Percentiles rank a stretch among this genome's conserved stretches.
Conservation (phyloP, 257 asterid species). For the Nicotiana otophora region DNA sequence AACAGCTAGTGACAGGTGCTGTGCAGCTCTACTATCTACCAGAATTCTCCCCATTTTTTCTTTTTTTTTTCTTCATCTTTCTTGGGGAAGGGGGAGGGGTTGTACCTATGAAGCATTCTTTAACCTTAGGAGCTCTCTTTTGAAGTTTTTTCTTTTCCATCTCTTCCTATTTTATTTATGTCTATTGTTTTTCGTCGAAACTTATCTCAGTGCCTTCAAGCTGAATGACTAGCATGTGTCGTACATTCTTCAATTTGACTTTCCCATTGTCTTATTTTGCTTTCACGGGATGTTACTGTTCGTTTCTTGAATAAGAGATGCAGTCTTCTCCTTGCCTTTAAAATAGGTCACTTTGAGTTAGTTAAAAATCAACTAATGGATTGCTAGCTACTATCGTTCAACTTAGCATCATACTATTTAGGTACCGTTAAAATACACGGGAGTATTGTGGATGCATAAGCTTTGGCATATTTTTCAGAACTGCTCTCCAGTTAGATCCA, state of each 20-base stretch:
- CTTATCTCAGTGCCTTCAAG: neutral
- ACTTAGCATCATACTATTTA: neutral
- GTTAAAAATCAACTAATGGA: neutral
- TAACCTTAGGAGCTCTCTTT: neutral
- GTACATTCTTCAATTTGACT: neutral
- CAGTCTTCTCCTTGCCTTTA: neutral
- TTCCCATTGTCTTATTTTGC: neutral
- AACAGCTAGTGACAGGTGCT: constrained; percentile 30
- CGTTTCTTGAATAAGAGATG: neutral
- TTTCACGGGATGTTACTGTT: neutral
- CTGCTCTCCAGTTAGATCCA: neutral
- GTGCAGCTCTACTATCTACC: neutral
- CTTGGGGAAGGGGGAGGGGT: neutral
- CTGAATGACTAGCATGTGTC: neutral
- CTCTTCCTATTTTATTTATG: neutral
- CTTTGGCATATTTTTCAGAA: neutral
- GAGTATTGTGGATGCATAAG: neutral
- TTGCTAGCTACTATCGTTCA: neutral
- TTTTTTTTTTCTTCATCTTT: neutral
- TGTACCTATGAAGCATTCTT: neutral
- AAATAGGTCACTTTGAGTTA: neutral
- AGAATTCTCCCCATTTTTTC: neutral
- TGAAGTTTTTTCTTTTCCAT: neutral
- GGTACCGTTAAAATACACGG: neutral
- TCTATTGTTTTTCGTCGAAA: neutral